These are phyloP conservation scores for Biscogniauxia sp. DNA, from an alignment of 2,329 filamentous ascomycete genomes.

Conservation along the genomic window DNA sequence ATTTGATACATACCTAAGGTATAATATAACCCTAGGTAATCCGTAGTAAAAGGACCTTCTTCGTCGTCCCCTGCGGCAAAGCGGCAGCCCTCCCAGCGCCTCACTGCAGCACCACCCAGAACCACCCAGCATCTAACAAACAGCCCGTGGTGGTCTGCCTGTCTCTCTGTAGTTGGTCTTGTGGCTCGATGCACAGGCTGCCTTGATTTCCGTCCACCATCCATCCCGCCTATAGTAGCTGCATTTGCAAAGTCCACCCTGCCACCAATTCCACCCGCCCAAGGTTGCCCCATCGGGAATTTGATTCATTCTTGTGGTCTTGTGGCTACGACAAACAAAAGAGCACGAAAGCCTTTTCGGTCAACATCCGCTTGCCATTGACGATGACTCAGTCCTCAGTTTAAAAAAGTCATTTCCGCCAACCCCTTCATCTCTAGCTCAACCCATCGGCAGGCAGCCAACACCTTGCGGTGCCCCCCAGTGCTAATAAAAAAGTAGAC, in stretches of 20 bases:
- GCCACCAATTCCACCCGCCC: slow-evolving; percentile 1
- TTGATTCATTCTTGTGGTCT: background rate
- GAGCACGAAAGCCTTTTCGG: background rate
- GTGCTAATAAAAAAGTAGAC: background rate
- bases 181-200: background rate
- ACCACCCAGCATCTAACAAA: slow-evolving; percentile 9
- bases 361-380: background rate
- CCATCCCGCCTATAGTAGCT: background rate
- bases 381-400: background rate
- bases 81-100: slow-evolving; percentile 9
- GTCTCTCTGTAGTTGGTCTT: slow-evolving; percentile 10
- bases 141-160: slow-evolving; percentile 5
- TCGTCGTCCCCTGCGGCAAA: background rate
- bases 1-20: background rate
- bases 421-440: background rate
- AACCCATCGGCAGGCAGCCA: too few species aligned
- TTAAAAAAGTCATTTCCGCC: background rate
- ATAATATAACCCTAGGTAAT: too few species aligned
- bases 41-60: too few species aligned
- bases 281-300: slow-evolving; percentile 2
- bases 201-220: slow-evolving; percentile 8
- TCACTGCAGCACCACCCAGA: slow-evolving; percentile 16
- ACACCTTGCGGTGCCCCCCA: background rate
- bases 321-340: background rate
- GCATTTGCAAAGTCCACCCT: background rate